A percentile compares a stretch with the other conserved stretches of the same genome.
These are phyloP conservation scores for Thalassiosira pacifica DNA, from an alignment of 352 stramenopile species.

Conservation along the genomic window DNA sequence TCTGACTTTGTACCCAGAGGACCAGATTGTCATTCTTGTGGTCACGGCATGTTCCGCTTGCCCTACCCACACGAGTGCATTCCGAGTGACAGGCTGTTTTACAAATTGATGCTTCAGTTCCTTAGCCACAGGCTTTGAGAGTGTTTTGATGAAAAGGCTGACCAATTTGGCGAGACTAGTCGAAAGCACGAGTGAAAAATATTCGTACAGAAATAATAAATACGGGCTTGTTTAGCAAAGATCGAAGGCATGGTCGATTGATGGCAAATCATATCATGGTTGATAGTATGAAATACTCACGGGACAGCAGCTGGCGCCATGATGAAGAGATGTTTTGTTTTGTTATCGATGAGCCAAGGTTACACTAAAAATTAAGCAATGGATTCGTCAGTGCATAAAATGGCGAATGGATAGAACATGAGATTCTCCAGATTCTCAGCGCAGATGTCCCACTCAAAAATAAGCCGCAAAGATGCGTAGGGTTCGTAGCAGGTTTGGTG, in stretches of 20 bases:
- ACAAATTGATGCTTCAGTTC: constrained; percentile 79
- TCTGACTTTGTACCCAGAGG: constrained; percentile 80
- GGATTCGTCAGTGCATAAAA: too few species aligned
- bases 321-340: not conserved
- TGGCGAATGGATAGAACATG: too few species aligned
- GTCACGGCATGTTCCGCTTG: constrained; percentile 76
- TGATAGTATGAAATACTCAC: constrained; percentile 21
- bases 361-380: too few species aligned
- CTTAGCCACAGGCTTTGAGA: constrained; percentile 85
- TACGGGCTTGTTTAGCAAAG: not conserved
- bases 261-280: not conserved
- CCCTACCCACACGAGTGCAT: constrained; percentile 76
- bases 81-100: constrained; percentile 62
- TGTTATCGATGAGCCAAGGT: not conserved
- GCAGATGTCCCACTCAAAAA: too few species aligned
- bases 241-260: not conserved
- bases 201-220: not conserved
- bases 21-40: constrained; percentile 86
- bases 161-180: constrained; percentile 70
- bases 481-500: too few species aligned
- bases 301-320: constrained; percentile 45
- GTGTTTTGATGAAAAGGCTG: constrained; percentile 77
- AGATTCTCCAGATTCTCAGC: too few species aligned
- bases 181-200: not conserved
- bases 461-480: too few species aligned